Conservation (phyloP, 306 rosid species). For the Lotus japonicus region DNA sequence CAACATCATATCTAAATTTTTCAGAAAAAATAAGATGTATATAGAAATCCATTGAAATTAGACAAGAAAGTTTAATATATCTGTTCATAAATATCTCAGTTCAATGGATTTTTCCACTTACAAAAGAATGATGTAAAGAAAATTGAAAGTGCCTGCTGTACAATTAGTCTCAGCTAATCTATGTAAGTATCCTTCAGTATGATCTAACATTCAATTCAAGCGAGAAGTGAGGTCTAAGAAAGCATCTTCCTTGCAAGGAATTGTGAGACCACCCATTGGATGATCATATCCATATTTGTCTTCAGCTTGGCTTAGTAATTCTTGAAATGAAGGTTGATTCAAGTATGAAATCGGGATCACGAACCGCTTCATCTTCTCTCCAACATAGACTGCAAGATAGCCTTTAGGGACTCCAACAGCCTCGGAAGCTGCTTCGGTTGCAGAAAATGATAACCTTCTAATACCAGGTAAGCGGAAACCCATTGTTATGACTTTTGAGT, state of each 20-base stretch:
- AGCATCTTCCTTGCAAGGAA: constrained; percentile 35
- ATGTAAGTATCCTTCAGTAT: no score
- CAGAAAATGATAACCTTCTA: constrained; percentile 2
- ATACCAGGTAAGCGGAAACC: constrained; percentile 21
- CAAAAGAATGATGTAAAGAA: not conserved
- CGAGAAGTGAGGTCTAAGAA: constrained; percentile 13
- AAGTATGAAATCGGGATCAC: constrained; percentile 34
- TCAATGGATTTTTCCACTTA: not conserved
- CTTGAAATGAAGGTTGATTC: constrained; percentile 28
- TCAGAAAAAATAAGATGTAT: no score
- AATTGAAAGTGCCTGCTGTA: no score
- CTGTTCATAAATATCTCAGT: not conserved
- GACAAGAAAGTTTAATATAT: not conserved
- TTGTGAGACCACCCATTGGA: constrained; percentile 49
- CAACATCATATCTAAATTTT: no score
- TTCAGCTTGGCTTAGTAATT: constrained; percentile 4
- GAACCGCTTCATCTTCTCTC: constrained; percentile 31
- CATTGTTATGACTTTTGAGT: constrained; percentile 7
- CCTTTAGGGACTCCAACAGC: constrained; percentile 39
- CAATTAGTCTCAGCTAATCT: no score
- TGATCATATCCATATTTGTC: constrained; percentile 26
- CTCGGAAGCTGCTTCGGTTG: not conserved
- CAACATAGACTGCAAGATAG: constrained; percentile 23
- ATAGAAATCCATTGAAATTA: not conserved
- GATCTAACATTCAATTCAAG: not conserved